A percentile compares a stretch with the other conserved stretches of the same genome.
Conservation (phyloP, 1,284 basidiomycete species). For the Trichosporon sp. region DNA sequence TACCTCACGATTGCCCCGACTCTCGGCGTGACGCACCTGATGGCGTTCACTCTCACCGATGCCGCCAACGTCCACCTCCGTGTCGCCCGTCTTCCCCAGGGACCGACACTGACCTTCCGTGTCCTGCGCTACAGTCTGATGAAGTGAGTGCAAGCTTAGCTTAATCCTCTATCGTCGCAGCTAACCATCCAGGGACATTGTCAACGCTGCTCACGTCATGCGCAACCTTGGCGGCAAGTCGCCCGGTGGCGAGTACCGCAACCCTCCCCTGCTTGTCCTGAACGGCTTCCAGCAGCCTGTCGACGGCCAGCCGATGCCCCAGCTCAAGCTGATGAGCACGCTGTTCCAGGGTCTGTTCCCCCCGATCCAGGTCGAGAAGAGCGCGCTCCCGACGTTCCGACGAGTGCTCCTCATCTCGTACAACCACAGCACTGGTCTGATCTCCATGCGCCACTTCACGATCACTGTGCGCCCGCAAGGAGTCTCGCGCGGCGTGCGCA, state of each 20-base stretch:
- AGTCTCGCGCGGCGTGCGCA: constrained; percentile 87
- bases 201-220: constrained; percentile 32
- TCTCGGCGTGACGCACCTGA: constrained; percentile 87
- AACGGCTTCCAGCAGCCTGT: constrained; percentile 59
- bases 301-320: constrained; percentile 55
- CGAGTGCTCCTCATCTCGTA: constrained; percentile 93
- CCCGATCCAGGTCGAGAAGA: constrained; percentile 64
- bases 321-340: constrained; percentile 60
- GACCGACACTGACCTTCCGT: constrained; percentile 92
- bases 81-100: constrained; percentile 84
- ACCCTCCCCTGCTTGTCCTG: constrained; percentile 58
- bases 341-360: constrained; percentile 63
- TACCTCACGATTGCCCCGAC: constrained; percentile 91
- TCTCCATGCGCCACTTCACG: constrained; percentile 92
- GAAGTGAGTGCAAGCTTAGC: constrained; percentile 57
- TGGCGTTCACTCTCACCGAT: constrained; percentile 87
- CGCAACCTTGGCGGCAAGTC: constrained; percentile 52
- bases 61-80: constrained; percentile 77
- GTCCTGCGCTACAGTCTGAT: constrained; percentile 89
- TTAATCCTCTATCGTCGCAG: background rate
- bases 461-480: constrained; percentile 95
- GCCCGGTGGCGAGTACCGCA: constrained; percentile 55
- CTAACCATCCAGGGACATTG: constrained; percentile 30
- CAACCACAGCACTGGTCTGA: constrained; percentile 78
- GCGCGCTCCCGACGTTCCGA: constrained; percentile 79